phyloP scores from a whole-genome alignment of 2,329 filamentous ascomycete species.

The Pyrenochaeta sp. region DNA sequence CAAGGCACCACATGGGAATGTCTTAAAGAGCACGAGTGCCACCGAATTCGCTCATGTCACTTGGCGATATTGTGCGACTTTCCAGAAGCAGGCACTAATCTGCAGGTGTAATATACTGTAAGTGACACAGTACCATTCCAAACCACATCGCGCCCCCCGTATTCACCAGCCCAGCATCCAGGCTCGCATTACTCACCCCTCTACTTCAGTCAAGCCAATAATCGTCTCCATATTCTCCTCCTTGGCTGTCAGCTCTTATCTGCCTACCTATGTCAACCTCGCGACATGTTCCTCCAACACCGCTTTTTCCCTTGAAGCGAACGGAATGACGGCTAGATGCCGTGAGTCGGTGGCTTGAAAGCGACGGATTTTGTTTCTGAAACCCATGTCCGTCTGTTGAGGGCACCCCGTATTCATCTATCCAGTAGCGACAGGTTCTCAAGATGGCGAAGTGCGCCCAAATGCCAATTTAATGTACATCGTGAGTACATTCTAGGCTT shows the following conservation, averaged over 20 bases:
- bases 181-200: conserved; percentile 11
- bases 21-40: background rate
- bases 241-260: conserved; percentile 34
- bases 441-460: background rate
- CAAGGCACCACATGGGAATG: background rate
- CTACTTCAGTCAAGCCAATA: conserved; percentile 24
- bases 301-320: conserved; percentile 10
- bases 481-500: conserved; percentile 10
- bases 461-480: conserved; percentile 13
- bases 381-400: conserved; percentile 5
- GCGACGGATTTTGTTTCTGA: conserved; percentile 9
- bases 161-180: conserved; percentile 16
- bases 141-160: conserved; percentile 22
- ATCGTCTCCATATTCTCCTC: conserved; percentile 5
- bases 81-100: conserved; percentile 4
- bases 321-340: conserved; percentile 20
- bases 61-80: conserved; percentile 11
- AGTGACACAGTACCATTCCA: conserved; percentile 23
- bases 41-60: background rate
- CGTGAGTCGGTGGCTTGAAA: background rate
- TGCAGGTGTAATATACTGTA: conserved; percentile 35
- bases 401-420: conserved; percentile 31
- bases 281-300: conserved; percentile 2
- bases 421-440: background rate
- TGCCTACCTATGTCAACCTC: conserved; percentile 6